Evolutionary conservation across 2,329 filamentous ascomycete species (phyloP).

Genomic region (Cephalotrichum gorgonifer): DNA sequence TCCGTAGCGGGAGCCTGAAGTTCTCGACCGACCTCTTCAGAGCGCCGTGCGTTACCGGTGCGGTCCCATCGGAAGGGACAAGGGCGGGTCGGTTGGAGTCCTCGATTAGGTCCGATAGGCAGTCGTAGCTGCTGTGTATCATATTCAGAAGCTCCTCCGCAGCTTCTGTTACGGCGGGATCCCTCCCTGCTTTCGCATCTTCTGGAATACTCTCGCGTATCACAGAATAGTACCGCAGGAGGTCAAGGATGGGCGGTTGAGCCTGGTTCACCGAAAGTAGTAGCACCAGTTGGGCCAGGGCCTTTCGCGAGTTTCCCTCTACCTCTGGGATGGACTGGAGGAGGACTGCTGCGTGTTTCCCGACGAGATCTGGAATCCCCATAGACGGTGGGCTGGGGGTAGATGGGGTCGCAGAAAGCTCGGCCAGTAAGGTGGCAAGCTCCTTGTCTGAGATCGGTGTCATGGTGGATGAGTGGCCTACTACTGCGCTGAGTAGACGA

Average conservation of each 20-base stretch:
- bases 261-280: neutral
- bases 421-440: neutral
- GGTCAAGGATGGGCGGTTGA: slow-evolving; percentile 3
- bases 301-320: neutral
- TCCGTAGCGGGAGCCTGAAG: slow-evolving; percentile 19
- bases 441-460: neutral
- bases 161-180: slow-evolving; percentile 8
- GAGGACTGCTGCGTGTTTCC: neutral
- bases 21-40: slow-evolving; percentile 19
- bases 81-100: slow-evolving; percentile 17
- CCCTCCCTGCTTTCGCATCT: slow-evolving; percentile 17
- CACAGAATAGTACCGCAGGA: slow-evolving; percentile 22
- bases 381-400: neutral
- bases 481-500: no score
- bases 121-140: slow-evolving; percentile 21
- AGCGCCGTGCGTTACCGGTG: slow-evolving; percentile 19
- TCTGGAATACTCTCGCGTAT: slow-evolving; percentile 26
- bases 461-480: slow-evolving; percentile 1
- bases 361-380: neutral
- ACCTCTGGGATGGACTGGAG: neutral
- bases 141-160: slow-evolving; percentile 11
- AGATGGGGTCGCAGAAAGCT: neutral
- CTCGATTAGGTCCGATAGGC: slow-evolving; percentile 26
- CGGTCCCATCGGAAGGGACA: slow-evolving; percentile 12
- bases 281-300: neutral